phyloP scores from a whole-genome alignment of 2,329 filamentous ascomycete species.

The Microcera coccophila region DNA sequence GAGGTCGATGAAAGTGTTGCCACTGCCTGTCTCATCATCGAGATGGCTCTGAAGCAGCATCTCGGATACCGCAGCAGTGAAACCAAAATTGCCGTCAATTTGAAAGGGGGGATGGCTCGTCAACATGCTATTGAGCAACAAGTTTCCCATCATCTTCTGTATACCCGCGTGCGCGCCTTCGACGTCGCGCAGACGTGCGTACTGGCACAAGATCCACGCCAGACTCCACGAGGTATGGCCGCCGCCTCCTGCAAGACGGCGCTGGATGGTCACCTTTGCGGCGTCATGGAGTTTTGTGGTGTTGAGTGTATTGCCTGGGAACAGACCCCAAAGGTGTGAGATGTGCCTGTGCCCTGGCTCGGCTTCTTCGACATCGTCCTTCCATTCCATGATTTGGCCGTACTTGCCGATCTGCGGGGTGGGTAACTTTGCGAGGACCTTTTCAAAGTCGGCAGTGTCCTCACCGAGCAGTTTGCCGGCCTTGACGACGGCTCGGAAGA shows the following conservation, averaged over 20 bases:
- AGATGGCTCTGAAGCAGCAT: conserved; percentile 21
- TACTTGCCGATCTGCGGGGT: conserved; percentile 8
- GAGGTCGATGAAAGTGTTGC: neutral
- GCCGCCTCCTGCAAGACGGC: conserved; percentile 32
- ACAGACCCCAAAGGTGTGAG: conserved; percentile 47
- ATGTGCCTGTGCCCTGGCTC: conserved; percentile 50
- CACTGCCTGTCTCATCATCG: no score
- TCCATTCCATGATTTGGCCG: conserved; percentile 39
- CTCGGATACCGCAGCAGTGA: conserved; percentile 19
- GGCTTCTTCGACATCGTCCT: conserved; percentile 34
- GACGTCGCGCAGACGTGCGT: conserved; percentile 38
- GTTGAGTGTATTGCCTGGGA: conserved; percentile 36
- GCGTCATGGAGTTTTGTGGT: conserved; percentile 23
- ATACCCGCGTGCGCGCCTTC: conserved; percentile 8
- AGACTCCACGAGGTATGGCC: conserved; percentile 51
- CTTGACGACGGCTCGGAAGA: conserved; percentile 8
- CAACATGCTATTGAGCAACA: conserved; percentile 18
- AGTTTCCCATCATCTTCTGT: conserved; percentile 15
- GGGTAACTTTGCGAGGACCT: neutral
- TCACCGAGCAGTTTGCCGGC: conserved; percentile 5
- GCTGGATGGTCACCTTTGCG: conserved; percentile 27
- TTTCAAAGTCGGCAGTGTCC: conserved; percentile 3
- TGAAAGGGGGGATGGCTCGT: conserved; percentile 26
- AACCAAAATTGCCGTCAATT: conserved; percentile 30
- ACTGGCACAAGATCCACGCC: conserved; percentile 48